Evolutionary conservation across 805 yeast genomes (phyloP).

Genomic region (Peterozyma xylosa): DNA sequence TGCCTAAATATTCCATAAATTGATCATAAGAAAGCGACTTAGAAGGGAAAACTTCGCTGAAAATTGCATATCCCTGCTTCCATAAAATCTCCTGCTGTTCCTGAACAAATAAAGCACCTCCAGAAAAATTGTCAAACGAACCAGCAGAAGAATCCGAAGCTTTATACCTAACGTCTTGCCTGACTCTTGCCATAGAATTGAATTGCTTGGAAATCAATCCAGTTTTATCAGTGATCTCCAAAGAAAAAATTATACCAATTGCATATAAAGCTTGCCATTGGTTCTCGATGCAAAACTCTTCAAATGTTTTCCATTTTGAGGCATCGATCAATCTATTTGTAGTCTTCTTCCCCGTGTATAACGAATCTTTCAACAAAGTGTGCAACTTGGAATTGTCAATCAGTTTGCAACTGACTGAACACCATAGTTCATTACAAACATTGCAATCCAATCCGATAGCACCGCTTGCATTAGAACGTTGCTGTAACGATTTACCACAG

Average conservation of each 20-base stretch:
- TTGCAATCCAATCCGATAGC: constrained; percentile 56
- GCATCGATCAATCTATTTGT: constrained; percentile 28
- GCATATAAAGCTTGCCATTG: constrained; percentile 67
- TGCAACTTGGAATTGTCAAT: constrained; percentile 38
- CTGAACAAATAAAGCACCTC: constrained; percentile 45
- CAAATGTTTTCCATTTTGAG: constrained; percentile 46
- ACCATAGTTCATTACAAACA: constrained; percentile 64
- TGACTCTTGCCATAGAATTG: constrained; percentile 57
- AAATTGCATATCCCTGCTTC: constrained; percentile 46
- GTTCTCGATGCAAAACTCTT: constrained; percentile 53
- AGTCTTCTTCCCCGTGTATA: constrained; percentile 23
- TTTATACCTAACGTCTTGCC: constrained; percentile 57
- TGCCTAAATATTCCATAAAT: constrained; percentile 57
- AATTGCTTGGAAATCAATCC: constrained; percentile 38
- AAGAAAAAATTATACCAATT: constrained; percentile 48
- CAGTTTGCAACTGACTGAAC: constrained; percentile 54
- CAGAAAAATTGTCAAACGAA: constrained; percentile 42
- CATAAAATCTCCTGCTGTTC: constrained; percentile 55
- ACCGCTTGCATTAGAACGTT: constrained; percentile 20
- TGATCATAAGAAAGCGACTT: constrained; percentile 37
- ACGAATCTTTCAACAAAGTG: constrained; percentile 46
- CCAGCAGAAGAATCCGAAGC: constrained; percentile 50
- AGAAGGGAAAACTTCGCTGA: constrained; percentile 38
- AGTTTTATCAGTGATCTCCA: constrained; percentile 31
- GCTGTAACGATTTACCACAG: constrained; percentile 53